Evolutionary conservation across 441 rosid genomes (phyloP).

Genomic region (Manihot esculenta): DNA sequence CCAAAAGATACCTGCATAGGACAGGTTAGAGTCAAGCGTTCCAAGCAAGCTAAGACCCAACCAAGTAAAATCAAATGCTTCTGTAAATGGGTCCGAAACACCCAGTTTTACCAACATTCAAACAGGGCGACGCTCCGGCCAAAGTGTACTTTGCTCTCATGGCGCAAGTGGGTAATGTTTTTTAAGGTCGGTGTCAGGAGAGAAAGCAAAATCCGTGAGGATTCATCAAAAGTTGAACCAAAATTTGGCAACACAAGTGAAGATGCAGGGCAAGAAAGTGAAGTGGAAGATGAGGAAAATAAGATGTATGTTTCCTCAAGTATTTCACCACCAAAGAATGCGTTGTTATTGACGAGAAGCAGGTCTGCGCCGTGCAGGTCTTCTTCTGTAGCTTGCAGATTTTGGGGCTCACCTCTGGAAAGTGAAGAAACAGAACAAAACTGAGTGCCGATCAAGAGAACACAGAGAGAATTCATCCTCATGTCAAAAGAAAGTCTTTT

Average conservation of each 20-base stretch:
- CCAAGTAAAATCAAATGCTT: not conserved
- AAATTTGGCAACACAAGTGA: constrained; percentile 33
- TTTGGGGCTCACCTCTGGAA: constrained; percentile 68
- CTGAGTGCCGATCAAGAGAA: constrained; percentile 25
- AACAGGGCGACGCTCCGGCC: constrained; percentile 25
- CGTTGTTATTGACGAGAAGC: constrained; percentile 63
- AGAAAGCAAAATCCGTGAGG: constrained; percentile 36
- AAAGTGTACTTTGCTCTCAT: constrained; percentile 35
- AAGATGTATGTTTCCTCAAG: constrained; percentile 29
- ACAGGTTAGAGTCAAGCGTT: too few relatives aligned
- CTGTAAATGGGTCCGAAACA: constrained; percentile 53
- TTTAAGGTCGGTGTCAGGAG: constrained; percentile 27
- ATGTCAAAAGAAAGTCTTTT: constrained; percentile 27
- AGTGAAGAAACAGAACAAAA: constrained; percentile 33
- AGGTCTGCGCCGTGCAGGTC: constrained; percentile 89
- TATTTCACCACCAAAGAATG: constrained; percentile 64
- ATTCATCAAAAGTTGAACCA: constrained; percentile 33
- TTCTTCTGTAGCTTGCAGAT: constrained; percentile 67
- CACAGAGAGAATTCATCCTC: constrained; percentile 23
- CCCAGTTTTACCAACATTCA: constrained; percentile 32
- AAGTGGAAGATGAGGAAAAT: constrained; percentile 22
- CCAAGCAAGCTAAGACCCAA: too few relatives aligned
- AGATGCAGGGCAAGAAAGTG: constrained; percentile 24
- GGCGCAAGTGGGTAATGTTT: constrained; percentile 43
- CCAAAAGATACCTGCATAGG: too few relatives aligned